Conservation (phyloP, 257 asterid species). For the Fraxinus pennsylvanica region DNA sequence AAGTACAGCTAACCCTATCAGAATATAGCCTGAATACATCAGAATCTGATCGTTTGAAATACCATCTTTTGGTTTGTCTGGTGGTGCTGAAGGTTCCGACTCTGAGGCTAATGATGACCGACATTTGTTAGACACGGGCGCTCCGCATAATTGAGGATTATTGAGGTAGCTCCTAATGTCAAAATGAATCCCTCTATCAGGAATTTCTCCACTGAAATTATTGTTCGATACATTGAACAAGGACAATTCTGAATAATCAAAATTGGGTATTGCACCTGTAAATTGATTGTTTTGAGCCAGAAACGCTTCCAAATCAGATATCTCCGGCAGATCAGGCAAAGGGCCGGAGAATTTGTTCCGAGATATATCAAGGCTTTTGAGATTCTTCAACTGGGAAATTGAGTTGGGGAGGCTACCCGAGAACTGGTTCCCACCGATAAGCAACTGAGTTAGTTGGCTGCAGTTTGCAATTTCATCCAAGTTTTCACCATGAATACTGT, state of each 20-base stretch:
- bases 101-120: constrained; percentile 4
- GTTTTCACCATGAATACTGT: constrained; percentile 34
- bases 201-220: constrained; percentile 49
- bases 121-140: constrained; percentile 46
- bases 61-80: constrained; percentile 14
- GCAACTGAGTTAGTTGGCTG: constrained; percentile 39
- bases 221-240: constrained; percentile 50
- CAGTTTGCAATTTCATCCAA: constrained; percentile 48
- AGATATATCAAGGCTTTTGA: constrained; percentile 49
- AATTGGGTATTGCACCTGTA: constrained; percentile 44
- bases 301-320: constrained; percentile 31
- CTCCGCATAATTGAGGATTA: constrained; percentile 54
- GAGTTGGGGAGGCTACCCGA: constrained; percentile 38
- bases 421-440: constrained; percentile 43
- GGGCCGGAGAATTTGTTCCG: constrained; percentile 36
- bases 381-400: constrained; percentile 36
- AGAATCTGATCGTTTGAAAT: constrained; percentile 49
- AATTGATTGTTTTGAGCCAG: constrained; percentile 44
- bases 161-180: constrained; percentile 32
- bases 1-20: constrained; percentile 50
- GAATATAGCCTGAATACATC: constrained; percentile 57
- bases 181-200: constrained; percentile 35
- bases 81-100: constrained; percentile 19
- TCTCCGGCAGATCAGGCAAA: constrained; percentile 43
- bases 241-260: constrained; percentile 33